phyloP scores from a whole-genome alignment of 371 early-diverging fungal species.

The Rhizopus arrhizus region DNA sequence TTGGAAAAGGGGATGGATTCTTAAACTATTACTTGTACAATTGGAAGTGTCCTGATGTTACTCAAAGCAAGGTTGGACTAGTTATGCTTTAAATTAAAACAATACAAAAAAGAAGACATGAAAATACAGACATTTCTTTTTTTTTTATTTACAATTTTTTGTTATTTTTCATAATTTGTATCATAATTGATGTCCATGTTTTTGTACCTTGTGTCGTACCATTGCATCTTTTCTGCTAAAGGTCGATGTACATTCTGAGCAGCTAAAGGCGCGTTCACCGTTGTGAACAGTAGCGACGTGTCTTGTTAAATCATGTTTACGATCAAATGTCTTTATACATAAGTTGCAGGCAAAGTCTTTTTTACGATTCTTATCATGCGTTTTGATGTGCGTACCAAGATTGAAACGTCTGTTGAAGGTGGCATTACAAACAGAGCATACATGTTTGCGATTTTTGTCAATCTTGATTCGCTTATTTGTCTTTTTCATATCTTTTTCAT shows the following conservation, averaged over 20 bases:
- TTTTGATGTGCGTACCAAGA: constrained; percentile 71
- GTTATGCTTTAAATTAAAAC: constrained; percentile 78
- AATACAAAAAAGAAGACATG: constrained; percentile 37
- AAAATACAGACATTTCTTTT: not conserved
- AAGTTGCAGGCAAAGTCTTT: constrained; percentile 62
- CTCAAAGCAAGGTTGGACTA: constrained; percentile 75
- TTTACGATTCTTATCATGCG: constrained; percentile 67
- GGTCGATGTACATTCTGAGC: constrained; percentile 57
- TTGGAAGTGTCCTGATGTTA: constrained; percentile 78
- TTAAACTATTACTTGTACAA: constrained; percentile 96
- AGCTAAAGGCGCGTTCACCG: constrained; percentile 61
- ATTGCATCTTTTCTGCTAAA: constrained; percentile 77
- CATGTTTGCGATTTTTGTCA: constrained; percentile 36
- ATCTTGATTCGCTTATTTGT: constrained; percentile 13
- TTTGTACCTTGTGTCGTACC: constrained; percentile 48
- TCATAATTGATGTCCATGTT: constrained; percentile 19
- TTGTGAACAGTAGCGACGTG: constrained; percentile 70
- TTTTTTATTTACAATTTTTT: constrained; percentile 2
- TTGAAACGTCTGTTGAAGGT: constrained; percentile 75
- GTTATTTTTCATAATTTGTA: not conserved
- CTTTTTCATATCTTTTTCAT: constrained; percentile 7
- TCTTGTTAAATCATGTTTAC: constrained; percentile 75
- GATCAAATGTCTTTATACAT: constrained; percentile 63
- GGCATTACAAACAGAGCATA: constrained; percentile 57
- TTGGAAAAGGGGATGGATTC: constrained; percentile 91